A percentile compares a stretch with the other conserved stretches of the same genome.
Conservation (phyloP, 805 yeast genomes). For the Starmerella potacharoeniae region DNA sequence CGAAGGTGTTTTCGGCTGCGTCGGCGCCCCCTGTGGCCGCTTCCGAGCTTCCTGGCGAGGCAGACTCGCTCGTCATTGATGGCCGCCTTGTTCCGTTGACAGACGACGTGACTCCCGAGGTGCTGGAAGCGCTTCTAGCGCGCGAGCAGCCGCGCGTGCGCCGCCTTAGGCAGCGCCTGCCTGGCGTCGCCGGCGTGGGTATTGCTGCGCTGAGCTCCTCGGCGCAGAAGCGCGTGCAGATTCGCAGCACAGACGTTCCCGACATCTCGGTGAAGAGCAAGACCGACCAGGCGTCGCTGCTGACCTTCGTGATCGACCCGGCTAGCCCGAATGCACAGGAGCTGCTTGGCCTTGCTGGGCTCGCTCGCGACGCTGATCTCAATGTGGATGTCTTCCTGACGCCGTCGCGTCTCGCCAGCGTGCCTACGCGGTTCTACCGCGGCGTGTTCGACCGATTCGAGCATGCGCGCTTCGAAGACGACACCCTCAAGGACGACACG, state of each 20-base stretch:
- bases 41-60: not conserved
- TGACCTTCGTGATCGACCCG: constrained; percentile 49
- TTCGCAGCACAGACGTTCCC: constrained; percentile 3
- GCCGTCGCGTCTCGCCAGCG: constrained; percentile 4
- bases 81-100: constrained; percentile 13
- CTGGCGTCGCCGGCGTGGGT: constrained; percentile 10
- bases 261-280: not conserved
- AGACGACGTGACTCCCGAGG: not conserved
- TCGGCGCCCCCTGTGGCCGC: constrained; percentile 1
- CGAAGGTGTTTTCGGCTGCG: constrained; percentile 6
- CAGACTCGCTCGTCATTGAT: constrained; percentile 15
- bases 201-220: constrained; percentile 9
- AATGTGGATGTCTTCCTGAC: constrained; percentile 32
- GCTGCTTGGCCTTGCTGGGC: constrained; percentile 35
- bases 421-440: constrained; percentile 17
- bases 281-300: not conserved
- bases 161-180: constrained; percentile 6
- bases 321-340: constrained; percentile 57
- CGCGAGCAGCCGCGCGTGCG: constrained; percentile 16
- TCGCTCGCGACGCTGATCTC: constrained; percentile 24
- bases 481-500: constrained; percentile 39
- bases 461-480: constrained; percentile 31
- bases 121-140: constrained; percentile 9
- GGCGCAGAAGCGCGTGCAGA: constrained; percentile 5
- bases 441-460: constrained; percentile 22